Base-by-base conservation (phyloP, 768 basidiomycete genomes). In the Amanita thiersii region DNA sequence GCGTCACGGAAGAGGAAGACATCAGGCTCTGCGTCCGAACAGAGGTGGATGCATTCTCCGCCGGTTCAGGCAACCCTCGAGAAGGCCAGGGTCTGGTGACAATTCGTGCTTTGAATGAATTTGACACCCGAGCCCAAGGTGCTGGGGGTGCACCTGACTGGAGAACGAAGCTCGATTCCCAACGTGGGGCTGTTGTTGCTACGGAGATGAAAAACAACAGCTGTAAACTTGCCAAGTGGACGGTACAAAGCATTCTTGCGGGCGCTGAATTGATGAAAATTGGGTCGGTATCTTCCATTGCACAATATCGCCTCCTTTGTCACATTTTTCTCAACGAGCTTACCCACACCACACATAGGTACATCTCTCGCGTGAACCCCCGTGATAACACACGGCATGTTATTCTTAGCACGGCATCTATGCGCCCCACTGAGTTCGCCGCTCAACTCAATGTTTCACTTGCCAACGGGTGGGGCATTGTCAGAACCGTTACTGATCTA, bases 191-290 rank as follows among this genome's bases (percentile, higher is more conserved):
- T 2, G 94, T 99, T 31, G 92, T 98, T 46, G 91, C 96, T 25
- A 93, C 90, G 18, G 96, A 99, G 71, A 98, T 98, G 96, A 99
- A 98, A 70, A 99, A 99, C 65, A 99, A 99, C 67, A 88, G 84
- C 52, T 92, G 84, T 67, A 99, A 99, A 62, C 75, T 99, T 20
- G 92, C 93, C 14, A 86, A 94, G 55, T 99, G 94, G 92, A 83
- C 94, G 0, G 88, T 97, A 12, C 92, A 97, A 68, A 86, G 86
- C 56, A 73, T 97, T 28, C 70, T 99, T 25, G 91, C 96, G 32
- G 96, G 96, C 32, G 94, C 92, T 15, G 96, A 98, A 38, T 65
- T 82, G 47, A 85, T 98, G 81, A 99, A 98, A 68, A 90, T 98
- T 57, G 94, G 93, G 90, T 94, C 30, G 19, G 39, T 31, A 15